phyloP scores from a whole-genome alignment of 441 rosid species.

The Bocquillonia castaneifolia region DNA sequence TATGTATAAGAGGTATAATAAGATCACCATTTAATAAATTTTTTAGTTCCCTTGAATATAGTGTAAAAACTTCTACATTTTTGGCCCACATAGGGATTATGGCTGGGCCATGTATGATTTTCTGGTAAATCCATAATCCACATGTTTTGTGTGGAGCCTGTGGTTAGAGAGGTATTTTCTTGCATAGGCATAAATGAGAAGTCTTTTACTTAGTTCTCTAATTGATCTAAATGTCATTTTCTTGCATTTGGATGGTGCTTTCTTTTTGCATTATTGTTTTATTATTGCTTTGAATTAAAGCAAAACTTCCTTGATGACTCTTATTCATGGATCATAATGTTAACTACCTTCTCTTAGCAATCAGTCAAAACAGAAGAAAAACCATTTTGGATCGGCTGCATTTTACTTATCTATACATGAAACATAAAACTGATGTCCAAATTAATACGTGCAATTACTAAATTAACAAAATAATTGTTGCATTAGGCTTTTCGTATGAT shows the following conservation, averaged over 20 bases:
- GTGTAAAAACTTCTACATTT: not conserved
- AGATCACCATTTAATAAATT: not conserved
- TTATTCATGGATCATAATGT: not conserved
- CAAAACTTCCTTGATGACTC: not conserved
- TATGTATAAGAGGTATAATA: not conserved
- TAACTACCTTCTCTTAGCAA: not conserved
- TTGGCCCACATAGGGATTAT: not conserved
- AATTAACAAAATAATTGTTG: not conserved
- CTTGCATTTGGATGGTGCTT: not conserved
- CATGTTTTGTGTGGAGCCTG: not conserved
- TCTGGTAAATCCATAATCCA: not conserved
- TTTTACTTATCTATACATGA: not conserved
- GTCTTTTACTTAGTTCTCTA: not conserved
- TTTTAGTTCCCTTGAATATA: not conserved
- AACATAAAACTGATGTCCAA: not conserved
- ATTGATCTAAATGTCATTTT: constrained; percentile 1
- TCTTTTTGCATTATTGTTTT: not conserved
- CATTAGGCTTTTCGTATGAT: not conserved
- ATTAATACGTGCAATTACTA: not conserved
- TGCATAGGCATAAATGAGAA: not conserved
- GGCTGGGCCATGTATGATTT: not conserved
- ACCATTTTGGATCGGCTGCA: not conserved
- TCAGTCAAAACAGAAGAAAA: not conserved
- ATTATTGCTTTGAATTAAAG: constrained; percentile 3
- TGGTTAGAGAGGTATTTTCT: not conserved